A percentile compares a stretch with the other conserved stretches of the same genome.
Evolutionary conservation across 768 basidiomycete genomes (phyloP).

Genomic region (Termitomyces sp.): DNA sequence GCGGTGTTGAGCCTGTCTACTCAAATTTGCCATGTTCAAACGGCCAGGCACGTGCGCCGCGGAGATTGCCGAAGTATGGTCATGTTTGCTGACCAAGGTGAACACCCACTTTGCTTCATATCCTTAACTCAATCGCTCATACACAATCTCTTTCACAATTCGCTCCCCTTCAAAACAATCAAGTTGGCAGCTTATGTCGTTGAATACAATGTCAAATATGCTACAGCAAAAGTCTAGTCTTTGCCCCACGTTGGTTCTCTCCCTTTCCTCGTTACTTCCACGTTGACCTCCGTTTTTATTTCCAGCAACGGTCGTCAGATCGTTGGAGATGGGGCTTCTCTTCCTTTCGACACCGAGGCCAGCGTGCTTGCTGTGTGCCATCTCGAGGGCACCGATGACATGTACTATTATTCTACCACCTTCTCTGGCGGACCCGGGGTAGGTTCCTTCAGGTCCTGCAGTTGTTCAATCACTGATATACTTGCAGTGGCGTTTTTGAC

Average conservation of each 20-base stretch:
- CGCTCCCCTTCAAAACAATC: constrained; percentile 31
- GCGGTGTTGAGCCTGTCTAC: constrained; percentile 25
- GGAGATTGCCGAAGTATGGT: constrained; percentile 12
- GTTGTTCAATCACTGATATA: background rate
- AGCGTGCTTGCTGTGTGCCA: constrained; percentile 85
- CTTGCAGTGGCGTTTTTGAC: constrained; percentile 93
- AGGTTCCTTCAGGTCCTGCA: constrained; percentile 16
- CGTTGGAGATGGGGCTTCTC: constrained; percentile 96
- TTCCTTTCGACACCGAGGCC: constrained; percentile 68
- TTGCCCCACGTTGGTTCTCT: constrained; percentile 76
- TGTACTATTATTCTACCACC: constrained; percentile 90
- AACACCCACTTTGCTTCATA: constrained; percentile 8
- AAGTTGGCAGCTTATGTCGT: constrained; percentile 88
- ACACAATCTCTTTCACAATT: constrained; percentile 12
- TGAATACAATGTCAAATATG: constrained; percentile 65
- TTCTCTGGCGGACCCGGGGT: constrained; percentile 94
- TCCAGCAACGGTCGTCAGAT: constrained; percentile 89
- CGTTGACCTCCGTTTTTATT: constrained; percentile 8
- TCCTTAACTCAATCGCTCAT: background rate
- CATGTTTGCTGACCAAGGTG: constrained; percentile 11
- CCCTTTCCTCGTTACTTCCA: background rate
- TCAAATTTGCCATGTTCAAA: constrained; percentile 10
- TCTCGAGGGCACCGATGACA: constrained; percentile 70
- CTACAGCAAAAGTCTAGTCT: constrained; percentile 83
- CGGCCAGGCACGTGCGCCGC: constrained; percentile 6